These are phyloP conservation scores for Termitomyces sp. DNA, from an alignment of 768 basidiomycete genomes.

Conservation along the genomic window DNA sequence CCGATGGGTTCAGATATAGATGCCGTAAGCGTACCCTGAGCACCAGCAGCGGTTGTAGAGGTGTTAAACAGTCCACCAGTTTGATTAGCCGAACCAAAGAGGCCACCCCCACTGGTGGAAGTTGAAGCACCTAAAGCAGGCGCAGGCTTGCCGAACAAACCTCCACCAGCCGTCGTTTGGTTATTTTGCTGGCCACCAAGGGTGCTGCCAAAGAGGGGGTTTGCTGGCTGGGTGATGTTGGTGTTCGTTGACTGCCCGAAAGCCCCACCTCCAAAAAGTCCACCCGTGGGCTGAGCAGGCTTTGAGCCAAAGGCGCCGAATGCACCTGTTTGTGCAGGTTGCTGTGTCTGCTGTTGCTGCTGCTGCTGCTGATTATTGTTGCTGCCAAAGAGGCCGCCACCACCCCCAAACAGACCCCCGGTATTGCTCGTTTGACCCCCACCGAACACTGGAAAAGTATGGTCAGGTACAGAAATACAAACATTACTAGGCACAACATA, in stretches of 20 bases:
- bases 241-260: constrained; percentile 31
- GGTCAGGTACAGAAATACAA: background rate
- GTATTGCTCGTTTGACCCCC: constrained; percentile 19
- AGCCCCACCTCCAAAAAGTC: constrained; percentile 32
- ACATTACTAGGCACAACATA: constrained; percentile 17
- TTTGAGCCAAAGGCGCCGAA: constrained; percentile 44
- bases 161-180: constrained; percentile 40
- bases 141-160: constrained; percentile 47
- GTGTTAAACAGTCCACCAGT: constrained; percentile 32
- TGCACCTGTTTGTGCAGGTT: constrained; percentile 25
- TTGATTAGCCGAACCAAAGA: constrained; percentile 39
- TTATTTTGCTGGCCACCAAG: constrained; percentile 42
- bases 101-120: constrained; percentile 33
- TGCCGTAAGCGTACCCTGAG: constrained; percentile 66
- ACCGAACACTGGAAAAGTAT: constrained; percentile 7
- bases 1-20: constrained; percentile 87
- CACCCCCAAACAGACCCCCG: constrained; percentile 32
- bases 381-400: constrained; percentile 27
- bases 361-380: constrained; percentile 16
- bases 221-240: constrained; percentile 24
- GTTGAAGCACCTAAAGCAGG: constrained; percentile 42
- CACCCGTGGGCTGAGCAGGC: constrained; percentile 30
- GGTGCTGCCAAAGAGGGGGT: constrained; percentile 47
- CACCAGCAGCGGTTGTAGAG: constrained; percentile 38
- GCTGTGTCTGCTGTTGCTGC: constrained; percentile 34